These are phyloP conservation scores for Emmonsia crescens DNA, from an alignment of 2,329 filamentous ascomycete genomes.

Conservation along the genomic window DNA sequence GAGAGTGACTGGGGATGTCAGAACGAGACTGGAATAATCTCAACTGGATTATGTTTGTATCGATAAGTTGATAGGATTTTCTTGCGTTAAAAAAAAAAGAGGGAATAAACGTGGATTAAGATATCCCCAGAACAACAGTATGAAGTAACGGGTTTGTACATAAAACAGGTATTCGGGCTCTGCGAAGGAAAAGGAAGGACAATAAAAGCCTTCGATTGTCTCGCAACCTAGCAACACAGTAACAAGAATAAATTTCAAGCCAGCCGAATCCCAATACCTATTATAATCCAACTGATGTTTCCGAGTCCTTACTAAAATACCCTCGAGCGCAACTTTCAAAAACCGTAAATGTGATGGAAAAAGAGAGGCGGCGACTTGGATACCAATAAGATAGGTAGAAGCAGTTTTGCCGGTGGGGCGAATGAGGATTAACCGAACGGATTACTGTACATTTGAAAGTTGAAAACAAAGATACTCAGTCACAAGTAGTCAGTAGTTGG, in stretches of 20 bases:
- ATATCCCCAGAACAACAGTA: constrained; percentile 22
- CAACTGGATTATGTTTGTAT: constrained; percentile 4
- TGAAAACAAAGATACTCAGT: neutral
- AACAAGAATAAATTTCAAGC: constrained; percentile 1
- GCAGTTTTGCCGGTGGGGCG: neutral
- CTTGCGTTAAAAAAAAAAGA: neutral
- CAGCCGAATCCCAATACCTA: constrained; percentile 1
- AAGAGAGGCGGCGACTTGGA: neutral
- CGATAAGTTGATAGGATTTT: neutral
- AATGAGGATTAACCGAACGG: neutral
- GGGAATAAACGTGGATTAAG: constrained; percentile 11
- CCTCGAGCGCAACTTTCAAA: neutral
- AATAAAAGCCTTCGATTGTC: constrained; percentile 6
- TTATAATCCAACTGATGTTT: neutral
- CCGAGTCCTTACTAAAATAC: neutral
- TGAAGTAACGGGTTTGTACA: constrained; percentile 20
- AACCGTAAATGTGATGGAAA: neutral
- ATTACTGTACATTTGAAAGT: neutral
- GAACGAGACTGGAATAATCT: neutral
- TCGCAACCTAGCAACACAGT: constrained; percentile 5
- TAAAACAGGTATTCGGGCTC: constrained; percentile 15
- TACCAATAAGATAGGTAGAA: neutral
- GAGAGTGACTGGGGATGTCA: neutral
- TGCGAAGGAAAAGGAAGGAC: constrained; percentile 4
- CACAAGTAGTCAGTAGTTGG: neutral